A percentile compares a stretch with the other conserved stretches of the same genome.
phyloP scores from a whole-genome alignment of 2,329 filamentous ascomycete genomes.

The Sclerotiophoma versabilis region DNA sequence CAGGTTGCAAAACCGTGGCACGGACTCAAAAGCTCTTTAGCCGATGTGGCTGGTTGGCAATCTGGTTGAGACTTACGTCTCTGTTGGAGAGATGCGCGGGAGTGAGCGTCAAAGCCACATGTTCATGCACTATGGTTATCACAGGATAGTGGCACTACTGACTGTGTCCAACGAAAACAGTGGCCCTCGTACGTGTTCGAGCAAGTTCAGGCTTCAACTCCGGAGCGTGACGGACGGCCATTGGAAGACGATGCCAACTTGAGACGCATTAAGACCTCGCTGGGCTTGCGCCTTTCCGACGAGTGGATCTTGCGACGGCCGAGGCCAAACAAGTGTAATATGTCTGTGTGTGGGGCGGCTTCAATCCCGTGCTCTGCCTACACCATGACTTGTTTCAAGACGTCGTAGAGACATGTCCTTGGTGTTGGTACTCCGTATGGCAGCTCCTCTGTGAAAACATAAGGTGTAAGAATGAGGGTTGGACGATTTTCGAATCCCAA shows the following conservation, averaged over 20 bases:
- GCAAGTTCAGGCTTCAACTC: constrained; percentile 34
- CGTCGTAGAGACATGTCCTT: constrained; percentile 36
- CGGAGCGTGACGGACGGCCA: constrained; percentile 50
- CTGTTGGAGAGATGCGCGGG: constrained; percentile 59
- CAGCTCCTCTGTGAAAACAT: constrained; percentile 35
- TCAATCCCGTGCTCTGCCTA: constrained; percentile 52
- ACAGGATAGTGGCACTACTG: constrained; percentile 33
- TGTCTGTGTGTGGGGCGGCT: constrained; percentile 58
- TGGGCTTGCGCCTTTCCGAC: constrained; percentile 63
- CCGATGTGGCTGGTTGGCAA: constrained; percentile 53
- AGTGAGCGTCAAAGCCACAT: constrained; percentile 47
- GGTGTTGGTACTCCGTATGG: constrained; percentile 46
- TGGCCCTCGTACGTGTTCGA: constrained; percentile 9
- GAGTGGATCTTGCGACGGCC: constrained; percentile 58
- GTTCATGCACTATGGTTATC: constrained; percentile 16
- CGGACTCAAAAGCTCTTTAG: constrained; percentile 54
- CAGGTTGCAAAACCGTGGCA: constrained; percentile 58
- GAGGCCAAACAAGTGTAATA: constrained; percentile 37
- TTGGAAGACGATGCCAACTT: constrained; percentile 34
- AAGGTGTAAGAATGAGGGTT: constrained; percentile 1
- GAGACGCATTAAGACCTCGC: constrained; percentile 60
- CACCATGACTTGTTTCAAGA: constrained; percentile 36
- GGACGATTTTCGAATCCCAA: constrained; percentile 55
- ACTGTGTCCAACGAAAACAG: constrained; percentile 36
- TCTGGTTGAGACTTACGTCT: constrained; percentile 44